These are phyloP conservation scores for Termitomyces sp. DNA, from an alignment of 768 basidiomycete genomes.

Conservation along the genomic window DNA sequence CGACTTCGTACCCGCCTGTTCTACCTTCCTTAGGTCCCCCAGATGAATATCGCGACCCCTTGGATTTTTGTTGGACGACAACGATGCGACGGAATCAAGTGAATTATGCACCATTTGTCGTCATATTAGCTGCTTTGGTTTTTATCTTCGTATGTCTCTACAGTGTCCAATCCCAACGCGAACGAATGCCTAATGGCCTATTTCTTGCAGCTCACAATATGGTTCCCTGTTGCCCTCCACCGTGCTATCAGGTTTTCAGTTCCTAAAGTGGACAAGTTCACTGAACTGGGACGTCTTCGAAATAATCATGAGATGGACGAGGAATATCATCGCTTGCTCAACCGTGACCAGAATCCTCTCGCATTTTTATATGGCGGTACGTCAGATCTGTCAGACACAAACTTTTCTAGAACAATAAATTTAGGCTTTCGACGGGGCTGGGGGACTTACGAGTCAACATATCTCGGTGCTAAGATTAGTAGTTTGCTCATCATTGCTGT, in stretches of 20 bases:
- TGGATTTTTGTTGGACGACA: slow-evolving; percentile 79
- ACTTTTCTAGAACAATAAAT: not conserved
- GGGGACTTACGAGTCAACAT: slow-evolving; percentile 62
- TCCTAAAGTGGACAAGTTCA: slow-evolving; percentile 63
- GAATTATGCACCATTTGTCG: slow-evolving; percentile 62
- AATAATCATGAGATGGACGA: slow-evolving; percentile 55
- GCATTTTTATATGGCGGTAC: slow-evolving; percentile 67
- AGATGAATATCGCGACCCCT: slow-evolving; percentile 52
- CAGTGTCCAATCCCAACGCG: not conserved
- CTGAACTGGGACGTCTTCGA: slow-evolving; percentile 66
- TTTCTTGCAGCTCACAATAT: slow-evolving; percentile 51
- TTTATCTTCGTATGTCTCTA: slow-evolving; percentile 44
- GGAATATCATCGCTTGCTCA: slow-evolving; percentile 67
- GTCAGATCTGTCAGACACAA: slow-evolving; percentile 9
- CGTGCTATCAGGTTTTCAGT: slow-evolving; percentile 52
- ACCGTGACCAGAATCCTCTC: slow-evolving; percentile 64
- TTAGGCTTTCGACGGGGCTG: slow-evolving; percentile 68
- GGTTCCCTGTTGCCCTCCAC: slow-evolving; percentile 66
- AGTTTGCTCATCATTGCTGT: slow-evolving; percentile 63
- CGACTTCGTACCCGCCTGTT: slow-evolving; percentile 45
- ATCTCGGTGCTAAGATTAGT: slow-evolving; percentile 68
- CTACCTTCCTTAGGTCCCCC: slow-evolving; percentile 53
- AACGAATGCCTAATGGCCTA: not conserved
- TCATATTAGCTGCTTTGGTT: slow-evolving; percentile 54
- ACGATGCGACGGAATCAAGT: slow-evolving; percentile 69